Evolutionary conservation across 768 basidiomycete species (phyloP).

Genomic region (Candolleomyces eurysporus): DNA sequence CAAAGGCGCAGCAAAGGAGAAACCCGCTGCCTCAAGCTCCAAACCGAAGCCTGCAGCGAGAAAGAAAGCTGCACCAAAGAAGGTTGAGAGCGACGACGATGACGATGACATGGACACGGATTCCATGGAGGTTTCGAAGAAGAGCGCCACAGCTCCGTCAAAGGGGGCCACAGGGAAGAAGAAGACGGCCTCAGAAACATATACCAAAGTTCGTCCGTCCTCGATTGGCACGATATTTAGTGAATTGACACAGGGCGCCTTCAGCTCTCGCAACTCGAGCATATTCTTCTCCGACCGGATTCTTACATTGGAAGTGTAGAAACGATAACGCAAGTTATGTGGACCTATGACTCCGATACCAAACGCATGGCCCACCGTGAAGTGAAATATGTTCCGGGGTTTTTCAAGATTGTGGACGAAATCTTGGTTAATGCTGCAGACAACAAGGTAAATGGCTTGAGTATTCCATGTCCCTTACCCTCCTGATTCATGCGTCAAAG

Average conservation of each 20-base stretch:
- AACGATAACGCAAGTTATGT: constrained; percentile 81
- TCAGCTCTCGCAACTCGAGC: constrained; percentile 92
- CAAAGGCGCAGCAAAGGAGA: constrained; percentile 25
- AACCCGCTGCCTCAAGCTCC: constrained; percentile 33
- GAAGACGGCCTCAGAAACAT: constrained; percentile 89
- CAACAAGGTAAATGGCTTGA: constrained; percentile 73
- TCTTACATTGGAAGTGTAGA: constrained; percentile 98
- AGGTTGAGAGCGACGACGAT: constrained; percentile 26
- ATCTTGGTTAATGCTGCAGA: constrained; percentile 99
- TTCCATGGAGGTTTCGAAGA: constrained; percentile 6
- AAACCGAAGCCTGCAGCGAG: constrained; percentile 58
- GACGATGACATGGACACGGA: constrained; percentile 56
- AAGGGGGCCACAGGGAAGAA: constrained; percentile 43
- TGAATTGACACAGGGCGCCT: background rate
- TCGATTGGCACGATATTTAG: background rate
- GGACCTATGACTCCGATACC: constrained; percentile 85
- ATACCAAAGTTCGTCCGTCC: constrained; percentile 66
- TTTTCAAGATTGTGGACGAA: constrained; percentile 99
- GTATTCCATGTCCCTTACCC: background rate
- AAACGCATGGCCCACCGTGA: constrained; percentile 84
- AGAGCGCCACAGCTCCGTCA: background rate
- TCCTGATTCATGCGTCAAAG: constrained; percentile 36
- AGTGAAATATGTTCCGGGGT: constrained; percentile 91
- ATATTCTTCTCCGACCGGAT: constrained; percentile 88
- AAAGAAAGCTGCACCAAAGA: constrained; percentile 51